phyloP scores from a whole-genome alignment of 2,329 filamentous ascomycete genomes.

The Shiraia bambusicola region DNA sequence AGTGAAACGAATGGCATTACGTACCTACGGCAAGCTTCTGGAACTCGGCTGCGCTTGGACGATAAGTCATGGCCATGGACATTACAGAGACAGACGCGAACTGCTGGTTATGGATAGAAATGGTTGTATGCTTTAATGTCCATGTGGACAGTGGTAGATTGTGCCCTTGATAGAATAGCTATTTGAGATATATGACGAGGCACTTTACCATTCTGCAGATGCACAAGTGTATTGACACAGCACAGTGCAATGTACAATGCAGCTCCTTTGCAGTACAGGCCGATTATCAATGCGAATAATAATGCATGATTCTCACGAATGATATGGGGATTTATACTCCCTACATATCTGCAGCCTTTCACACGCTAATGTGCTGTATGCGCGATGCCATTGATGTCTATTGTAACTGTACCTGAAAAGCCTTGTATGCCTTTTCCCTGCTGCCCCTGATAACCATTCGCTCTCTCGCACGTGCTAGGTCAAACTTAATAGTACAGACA shows the following conservation, averaged over 20 bases:
- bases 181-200: background rate
- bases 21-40: no score
- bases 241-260: background rate
- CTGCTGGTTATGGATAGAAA: background rate
- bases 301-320: slow-evolving; percentile 1
- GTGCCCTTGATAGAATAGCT: background rate
- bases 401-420: slow-evolving; percentile 1
- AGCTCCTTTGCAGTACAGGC: background rate
- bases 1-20: no score
- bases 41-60: no score
- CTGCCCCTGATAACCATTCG: no score
- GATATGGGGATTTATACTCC: background rate
- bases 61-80: background rate
- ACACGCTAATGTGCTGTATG: background rate
- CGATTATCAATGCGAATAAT: background rate
- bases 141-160: slow-evolving; percentile 1
- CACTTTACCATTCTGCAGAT: background rate
- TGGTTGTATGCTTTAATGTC: background rate
- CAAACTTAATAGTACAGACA: no score
- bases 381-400: background rate
- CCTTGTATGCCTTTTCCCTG: no score
- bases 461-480: no score
- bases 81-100: background rate
- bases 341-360: background rate
- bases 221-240: background rate